A percentile compares a stretch with the other conserved stretches of the same genome.
phyloP scores from a whole-genome alignment of 192 early-diverging fungal genomes.

The Borealophlyctis nickersoniae region DNA sequence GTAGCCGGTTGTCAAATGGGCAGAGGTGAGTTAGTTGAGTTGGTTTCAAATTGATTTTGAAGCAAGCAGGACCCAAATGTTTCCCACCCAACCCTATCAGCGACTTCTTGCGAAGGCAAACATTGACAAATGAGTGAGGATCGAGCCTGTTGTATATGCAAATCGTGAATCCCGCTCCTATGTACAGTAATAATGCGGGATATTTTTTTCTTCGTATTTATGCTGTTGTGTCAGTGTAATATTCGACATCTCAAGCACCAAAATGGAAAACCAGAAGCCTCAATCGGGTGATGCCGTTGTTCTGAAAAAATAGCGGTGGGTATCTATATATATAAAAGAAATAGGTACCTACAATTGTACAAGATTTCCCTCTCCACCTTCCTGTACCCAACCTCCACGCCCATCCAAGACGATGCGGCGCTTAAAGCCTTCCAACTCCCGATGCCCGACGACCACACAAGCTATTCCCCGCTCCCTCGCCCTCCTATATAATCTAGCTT shows the following conservation, averaged over 20 bases:
- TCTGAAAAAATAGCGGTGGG: no score
- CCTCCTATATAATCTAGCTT: slow-evolving; percentile 45
- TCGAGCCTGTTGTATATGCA: no score
- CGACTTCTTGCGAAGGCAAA: slow-evolving; percentile 10
- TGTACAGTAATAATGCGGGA: no score
- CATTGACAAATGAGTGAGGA: no score
- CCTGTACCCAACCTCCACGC: neutral
- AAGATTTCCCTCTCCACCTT: neutral
- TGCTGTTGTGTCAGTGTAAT: no score
- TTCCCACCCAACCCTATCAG: neutral
- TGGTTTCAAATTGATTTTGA: neutral
- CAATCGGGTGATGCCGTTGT: no score
- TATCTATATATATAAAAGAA: no score
- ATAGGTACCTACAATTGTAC: no score
- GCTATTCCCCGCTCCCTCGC: slow-evolving; percentile 64
- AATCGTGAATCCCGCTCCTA: no score
- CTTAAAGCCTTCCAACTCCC: slow-evolving; percentile 12
- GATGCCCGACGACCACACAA: slow-evolving; percentile 15
- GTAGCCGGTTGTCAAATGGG: slow-evolving; percentile 90
- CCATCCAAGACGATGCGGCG: neutral
- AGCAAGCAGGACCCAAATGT: neutral
- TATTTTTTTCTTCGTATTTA: no score
- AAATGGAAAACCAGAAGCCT: no score
- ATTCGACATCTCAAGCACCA: no score
- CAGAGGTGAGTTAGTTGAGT: slow-evolving; percentile 41